phyloP scores from a whole-genome alignment of 2,329 filamentous ascomycete species.

The Diaporthe citriasiana region DNA sequence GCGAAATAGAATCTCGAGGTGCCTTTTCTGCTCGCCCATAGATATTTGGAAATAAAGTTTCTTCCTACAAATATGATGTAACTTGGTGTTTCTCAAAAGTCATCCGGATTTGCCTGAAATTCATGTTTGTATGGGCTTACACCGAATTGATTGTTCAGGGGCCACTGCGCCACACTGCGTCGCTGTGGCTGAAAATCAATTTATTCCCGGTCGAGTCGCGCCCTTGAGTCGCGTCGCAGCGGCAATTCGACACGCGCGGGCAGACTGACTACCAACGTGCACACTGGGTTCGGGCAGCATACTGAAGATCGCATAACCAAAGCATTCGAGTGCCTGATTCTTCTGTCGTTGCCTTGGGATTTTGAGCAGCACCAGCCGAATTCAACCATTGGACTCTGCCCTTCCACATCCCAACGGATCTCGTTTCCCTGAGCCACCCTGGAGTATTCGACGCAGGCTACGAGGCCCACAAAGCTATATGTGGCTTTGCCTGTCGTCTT shows the following conservation, averaged over 20 bases:
- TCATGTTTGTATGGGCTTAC: neutral
- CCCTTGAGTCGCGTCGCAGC: slow-evolving; percentile 22
- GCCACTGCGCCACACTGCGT: slow-evolving; percentile 29
- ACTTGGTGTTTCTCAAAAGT: neutral
- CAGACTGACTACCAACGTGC: neutral
- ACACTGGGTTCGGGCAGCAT: neutral
- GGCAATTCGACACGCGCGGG: neutral
- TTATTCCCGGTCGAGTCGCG: slow-evolving; percentile 27
- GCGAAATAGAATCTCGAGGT: too few species aligned
- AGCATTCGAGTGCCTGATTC: neutral
- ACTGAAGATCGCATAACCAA: neutral
- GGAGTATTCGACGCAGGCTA: neutral
- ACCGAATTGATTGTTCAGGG: slow-evolving; percentile 16
- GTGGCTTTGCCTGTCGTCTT: neutral
- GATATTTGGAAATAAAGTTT: neutral
- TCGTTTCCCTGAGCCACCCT: neutral
- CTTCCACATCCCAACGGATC: neutral
- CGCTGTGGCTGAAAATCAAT: slow-evolving; percentile 37
- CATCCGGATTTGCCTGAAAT: neutral
- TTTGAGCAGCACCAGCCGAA: neutral
- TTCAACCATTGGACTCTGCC: neutral
- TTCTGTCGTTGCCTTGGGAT: neutral
- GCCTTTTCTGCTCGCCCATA: neutral
- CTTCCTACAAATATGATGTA: neutral
- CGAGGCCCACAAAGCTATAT: neutral